Conservation (phyloP, 2,329 filamentous ascomycete genomes). For the Phoma sp. region DNA sequence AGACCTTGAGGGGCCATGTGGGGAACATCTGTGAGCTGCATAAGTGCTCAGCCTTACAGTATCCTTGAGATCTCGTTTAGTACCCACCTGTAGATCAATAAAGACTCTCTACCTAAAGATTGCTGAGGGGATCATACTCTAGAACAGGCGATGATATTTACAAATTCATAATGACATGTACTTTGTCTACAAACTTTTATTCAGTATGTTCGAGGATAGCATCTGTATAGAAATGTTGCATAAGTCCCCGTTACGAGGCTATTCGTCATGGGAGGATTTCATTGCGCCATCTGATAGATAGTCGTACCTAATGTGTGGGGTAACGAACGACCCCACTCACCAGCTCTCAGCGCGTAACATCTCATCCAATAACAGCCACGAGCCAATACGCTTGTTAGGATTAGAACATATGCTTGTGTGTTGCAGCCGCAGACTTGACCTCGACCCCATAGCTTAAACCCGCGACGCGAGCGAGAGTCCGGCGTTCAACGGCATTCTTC, state of each 20-base stretch:
- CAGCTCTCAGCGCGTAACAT: neutral
- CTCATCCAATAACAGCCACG: neutral
- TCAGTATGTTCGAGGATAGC: neutral
- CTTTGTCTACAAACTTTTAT: neutral
- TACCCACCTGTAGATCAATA: neutral
- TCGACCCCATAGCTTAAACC: neutral
- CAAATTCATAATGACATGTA: neutral
- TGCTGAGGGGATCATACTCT: no score
- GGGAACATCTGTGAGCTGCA: neutral
- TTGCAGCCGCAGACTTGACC: neutral
- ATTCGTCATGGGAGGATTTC: conserved; percentile 27
- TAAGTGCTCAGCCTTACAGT: neutral
- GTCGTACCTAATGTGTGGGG: conserved; percentile 11
- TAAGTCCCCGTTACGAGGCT: neutral
- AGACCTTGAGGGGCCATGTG: neutral
- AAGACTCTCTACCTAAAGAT: neutral
- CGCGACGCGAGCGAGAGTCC: neutral
- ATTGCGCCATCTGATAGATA: conserved; percentile 33
- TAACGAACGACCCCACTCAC: conserved; percentile 2
- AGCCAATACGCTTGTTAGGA: conserved; percentile 1
- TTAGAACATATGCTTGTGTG: neutral
- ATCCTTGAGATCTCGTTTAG: neutral
- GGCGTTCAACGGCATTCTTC: neutral
- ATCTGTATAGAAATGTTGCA: neutral
- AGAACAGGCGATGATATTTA: no score